Evolutionary conservation across 176 grass and related monocot species (phyloP).

Genomic region (Bonia amplexicaulis): DNA sequence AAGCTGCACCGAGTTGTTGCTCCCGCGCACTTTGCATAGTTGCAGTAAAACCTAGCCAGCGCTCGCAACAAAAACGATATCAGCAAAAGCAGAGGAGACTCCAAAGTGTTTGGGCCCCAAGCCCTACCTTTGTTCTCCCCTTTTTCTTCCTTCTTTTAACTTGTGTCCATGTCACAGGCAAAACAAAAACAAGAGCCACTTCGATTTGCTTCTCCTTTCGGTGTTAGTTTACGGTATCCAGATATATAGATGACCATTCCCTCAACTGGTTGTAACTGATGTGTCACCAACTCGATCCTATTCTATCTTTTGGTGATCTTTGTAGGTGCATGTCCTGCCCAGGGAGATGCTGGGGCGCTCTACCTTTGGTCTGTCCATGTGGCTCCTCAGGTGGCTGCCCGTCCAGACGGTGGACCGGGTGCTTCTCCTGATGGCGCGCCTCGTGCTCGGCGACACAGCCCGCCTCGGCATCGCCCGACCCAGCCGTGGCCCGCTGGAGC

Average conservation of each 20-base stretch:
- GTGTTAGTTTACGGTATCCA: slow-evolving; percentile 3
- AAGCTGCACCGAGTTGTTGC: slow-evolving; percentile 44
- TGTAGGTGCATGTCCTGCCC: slow-evolving; percentile 79
- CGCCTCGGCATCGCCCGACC: slow-evolving; percentile 57
- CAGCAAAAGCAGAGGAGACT: slow-evolving; percentile 13
- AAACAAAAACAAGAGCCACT: slow-evolving; percentile 15
- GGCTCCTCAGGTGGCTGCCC: slow-evolving; percentile 49
- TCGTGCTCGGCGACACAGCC: slow-evolving; percentile 59
- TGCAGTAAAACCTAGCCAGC: slow-evolving; percentile 31
- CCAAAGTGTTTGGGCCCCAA: slow-evolving; percentile 46
- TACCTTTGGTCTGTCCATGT: slow-evolving; percentile 66
- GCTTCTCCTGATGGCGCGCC: slow-evolving; percentile 38
- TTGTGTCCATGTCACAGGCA: slow-evolving; percentile 19
- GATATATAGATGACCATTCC: background rate
- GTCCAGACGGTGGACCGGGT: slow-evolving; percentile 52
- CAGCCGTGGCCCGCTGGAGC: slow-evolving; percentile 60
- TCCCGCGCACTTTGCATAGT: slow-evolving; percentile 26
- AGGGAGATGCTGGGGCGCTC: slow-evolving; percentile 70
- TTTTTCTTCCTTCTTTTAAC: background rate
- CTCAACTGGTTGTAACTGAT: slow-evolving; percentile 11
- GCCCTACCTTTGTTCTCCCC: background rate
- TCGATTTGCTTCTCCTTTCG: slow-evolving; percentile 21
- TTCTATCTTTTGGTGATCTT: slow-evolving; percentile 20
- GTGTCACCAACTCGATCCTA: background rate
- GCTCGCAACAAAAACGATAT: slow-evolving; percentile 38